Evolutionary conservation across 352 stramenopile genomes (phyloP), one percentile per base, ranked within the genome.

Genomic region (Phytopythium mirpurense): DNA sequence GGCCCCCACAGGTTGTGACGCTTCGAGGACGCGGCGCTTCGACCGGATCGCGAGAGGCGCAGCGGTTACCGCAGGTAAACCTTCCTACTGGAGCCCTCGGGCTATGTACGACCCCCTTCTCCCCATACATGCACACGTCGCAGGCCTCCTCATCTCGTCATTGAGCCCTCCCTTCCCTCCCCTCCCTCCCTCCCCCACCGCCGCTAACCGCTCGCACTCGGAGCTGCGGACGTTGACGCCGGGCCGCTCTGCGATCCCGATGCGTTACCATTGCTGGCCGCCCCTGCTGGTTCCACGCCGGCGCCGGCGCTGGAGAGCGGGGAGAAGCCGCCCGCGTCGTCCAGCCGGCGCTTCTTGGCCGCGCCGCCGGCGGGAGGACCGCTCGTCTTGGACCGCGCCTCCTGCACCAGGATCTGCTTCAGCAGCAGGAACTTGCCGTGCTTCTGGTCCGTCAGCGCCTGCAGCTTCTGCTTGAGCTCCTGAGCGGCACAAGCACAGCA

Each of bases 391-490:
- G 72, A 77, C 15, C 62, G 65, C 21, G 80, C 75, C 60, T 90
- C 80, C 27, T 78, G 62, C 34, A 88, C 70, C 48, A 90, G 62
- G 42, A 90, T 78, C 31, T 82, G 73, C 50, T 90, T 90, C 0
- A 90, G 68, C 51, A 84, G 63, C 42, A 83, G 64, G 41, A 90
- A 90, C 54, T 87, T 87, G 31, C 52, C 66, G 62, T 88, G 77
- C 42, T 90, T 90, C 43, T 86, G 63, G n/a, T 83, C 67, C 32
- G 75, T 82, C 9, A 90, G 60, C 15, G 43, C 52, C 43, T 70
- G 37, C n/a, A 90, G 51, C 52, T 72, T 72, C 23, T 57, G 37
- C 57, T 88, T 63, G 19, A 90, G 64, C 31, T 74, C 56, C 67
- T 86, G 32, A 11, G 23, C 40, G n/a, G 11, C 18, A 14, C 6